phyloP scores from a whole-genome alignment of 768 basidiomycete genomes.

The Collybia nuda region DNA sequence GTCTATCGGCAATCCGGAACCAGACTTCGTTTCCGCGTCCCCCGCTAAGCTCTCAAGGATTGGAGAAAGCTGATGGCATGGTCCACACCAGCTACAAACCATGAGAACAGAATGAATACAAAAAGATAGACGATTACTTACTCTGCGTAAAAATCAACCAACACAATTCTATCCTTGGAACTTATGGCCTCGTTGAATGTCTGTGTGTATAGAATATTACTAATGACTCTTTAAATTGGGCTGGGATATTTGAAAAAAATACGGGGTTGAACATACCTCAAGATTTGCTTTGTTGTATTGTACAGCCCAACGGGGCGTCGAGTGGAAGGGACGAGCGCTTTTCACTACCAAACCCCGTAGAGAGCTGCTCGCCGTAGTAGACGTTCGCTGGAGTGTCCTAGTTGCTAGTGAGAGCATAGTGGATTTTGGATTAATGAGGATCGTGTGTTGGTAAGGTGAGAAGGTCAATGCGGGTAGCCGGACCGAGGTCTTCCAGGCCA shows the following conservation, averaged over 20 bases:
- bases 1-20: slow-evolving; percentile 60
- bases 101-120: background rate
- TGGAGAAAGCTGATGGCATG: slow-evolving; percentile 74
- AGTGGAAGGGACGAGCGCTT: slow-evolving; percentile 32
- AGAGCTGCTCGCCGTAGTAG: background rate
- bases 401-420: slow-evolving; percentile 3
- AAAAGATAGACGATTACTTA: slow-evolving; percentile 30
- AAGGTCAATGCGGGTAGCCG: too few species aligned
- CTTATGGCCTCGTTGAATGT: slow-evolving; percentile 35
- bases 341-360: too few species aligned
- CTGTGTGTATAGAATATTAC: slow-evolving; percentile 18
- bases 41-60: slow-evolving; percentile 59
- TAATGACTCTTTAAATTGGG: slow-evolving; percentile 4
- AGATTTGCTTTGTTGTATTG: slow-evolving; percentile 46
- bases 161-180: slow-evolving; percentile 50
- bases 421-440: too few species aligned
- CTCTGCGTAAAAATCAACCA: slow-evolving; percentile 85
- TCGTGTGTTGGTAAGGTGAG: too few species aligned
- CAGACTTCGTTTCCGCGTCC: slow-evolving; percentile 42
- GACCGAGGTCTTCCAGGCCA: too few species aligned
- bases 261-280: slow-evolving; percentile 33
- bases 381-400: slow-evolving; percentile 5
- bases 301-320: slow-evolving; percentile 34
- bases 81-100: slow-evolving; percentile 68
- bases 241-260: slow-evolving; percentile 9